Base-by-base conservation (phyloP, 2,329 filamentous ascomycete species). In the Diaporthe amygdali region DNA sequence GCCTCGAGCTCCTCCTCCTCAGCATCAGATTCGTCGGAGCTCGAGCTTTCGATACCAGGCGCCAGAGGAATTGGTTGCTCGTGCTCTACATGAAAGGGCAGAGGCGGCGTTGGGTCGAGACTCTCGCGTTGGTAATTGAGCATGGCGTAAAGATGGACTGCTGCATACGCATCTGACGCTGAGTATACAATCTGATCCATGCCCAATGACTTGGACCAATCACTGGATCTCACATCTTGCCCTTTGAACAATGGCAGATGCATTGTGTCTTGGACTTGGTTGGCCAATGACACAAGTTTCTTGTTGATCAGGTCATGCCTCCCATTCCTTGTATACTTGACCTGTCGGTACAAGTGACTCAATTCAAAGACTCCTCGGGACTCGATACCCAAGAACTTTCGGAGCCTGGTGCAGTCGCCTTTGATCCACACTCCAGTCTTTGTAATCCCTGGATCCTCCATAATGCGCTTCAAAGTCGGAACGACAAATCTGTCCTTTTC, bases 131-230 rank as follows among this genome's bases (percentile, higher is more conserved):
- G 89, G 63, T 88, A 82, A 70, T 98, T 92, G 54, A 97, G 83
- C 1, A 88, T 86, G 72, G 94, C 85, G 77, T 90, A 97, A 1
- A 98, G 83, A 69, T 94, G 92, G 14, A 93, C 81, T 52, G 91
- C 89, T 71, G 93, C 94, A 78, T 97, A 98, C 0, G 94, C 92
- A 79, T 97, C 94, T 0, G 93, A 91, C 15, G 94, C 94, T 12
- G 94, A 91, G 80, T 95, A 95, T 64, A 88, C 80, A 22, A 94
- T 87, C 78, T 98, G 95, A 12, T 88, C 79, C 74, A 87, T 82
- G 25, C 83, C 86, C 41, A 98, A 82, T 0, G 84, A 77, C 71
- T 84, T 82, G 34, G 89, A 89, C 95, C 96, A 98, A 77, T 96
- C 88, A 74, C 94, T 91, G 1, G 86, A 86, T 22, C 95, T 88